A percentile compares a stretch with the other conserved stretches of the same genome.
phyloP scores from a whole-genome alignment of 2,329 filamentous ascomycete species.

The Xylaria sp. region DNA sequence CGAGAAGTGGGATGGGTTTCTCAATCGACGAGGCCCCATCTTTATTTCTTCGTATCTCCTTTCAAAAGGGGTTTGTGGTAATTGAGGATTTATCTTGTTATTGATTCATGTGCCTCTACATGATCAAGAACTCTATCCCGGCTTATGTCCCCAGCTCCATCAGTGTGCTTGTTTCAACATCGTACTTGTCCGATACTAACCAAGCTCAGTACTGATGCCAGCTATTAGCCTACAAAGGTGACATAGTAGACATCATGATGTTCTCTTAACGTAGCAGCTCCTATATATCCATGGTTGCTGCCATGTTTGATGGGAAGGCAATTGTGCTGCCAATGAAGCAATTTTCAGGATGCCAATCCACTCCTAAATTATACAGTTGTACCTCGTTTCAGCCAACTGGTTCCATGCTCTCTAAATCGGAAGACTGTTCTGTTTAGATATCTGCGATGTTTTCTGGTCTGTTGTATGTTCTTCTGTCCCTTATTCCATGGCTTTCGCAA shows the following conservation, averaged over 20 bases:
- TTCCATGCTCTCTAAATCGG: not conserved
- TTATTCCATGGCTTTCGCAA: not conserved
- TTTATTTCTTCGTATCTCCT: slow-evolving; percentile 17
- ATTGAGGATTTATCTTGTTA: slow-evolving; percentile 20
- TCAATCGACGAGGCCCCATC: slow-evolving; percentile 7
- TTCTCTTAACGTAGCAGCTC: not conserved
- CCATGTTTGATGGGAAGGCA: not conserved
- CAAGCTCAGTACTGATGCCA: not conserved
- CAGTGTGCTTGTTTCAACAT: not conserved
- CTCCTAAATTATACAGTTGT: not conserved
- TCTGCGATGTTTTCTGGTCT: not conserved
- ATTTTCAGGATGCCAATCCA: not conserved
- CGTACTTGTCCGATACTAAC: not conserved
- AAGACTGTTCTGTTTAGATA: not conserved
- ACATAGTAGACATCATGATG: not conserved
- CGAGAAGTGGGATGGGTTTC: slow-evolving; percentile 9
- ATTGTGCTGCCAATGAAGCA: not conserved
- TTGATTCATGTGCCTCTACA: slow-evolving; percentile 1
- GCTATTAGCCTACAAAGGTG: not conserved
- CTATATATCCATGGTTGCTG: not conserved
- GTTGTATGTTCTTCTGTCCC: not conserved
- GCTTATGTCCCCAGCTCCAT: not conserved
- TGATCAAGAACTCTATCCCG: not conserved
- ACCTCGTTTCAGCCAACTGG: not conserved
- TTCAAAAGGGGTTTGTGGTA: slow-evolving; percentile 18